Evolutionary conservation across 352 stramenopile species (phyloP).

Genomic region (Globisporangium ultimum): DNA sequence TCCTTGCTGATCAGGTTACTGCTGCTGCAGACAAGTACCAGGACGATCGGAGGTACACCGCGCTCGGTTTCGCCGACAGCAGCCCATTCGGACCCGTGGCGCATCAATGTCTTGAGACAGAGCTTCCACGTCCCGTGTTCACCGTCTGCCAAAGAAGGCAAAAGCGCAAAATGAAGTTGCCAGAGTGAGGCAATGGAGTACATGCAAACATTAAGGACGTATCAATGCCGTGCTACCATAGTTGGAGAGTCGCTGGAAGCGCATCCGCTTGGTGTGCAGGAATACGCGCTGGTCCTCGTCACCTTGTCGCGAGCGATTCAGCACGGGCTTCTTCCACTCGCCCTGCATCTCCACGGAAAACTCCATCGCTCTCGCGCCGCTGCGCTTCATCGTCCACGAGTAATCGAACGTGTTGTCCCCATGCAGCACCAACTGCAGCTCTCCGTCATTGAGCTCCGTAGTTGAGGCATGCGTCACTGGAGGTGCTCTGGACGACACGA

Average conservation of each 20-base stretch:
- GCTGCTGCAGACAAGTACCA: constrained; percentile 48
- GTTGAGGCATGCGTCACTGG: not conserved
- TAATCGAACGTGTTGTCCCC: constrained; percentile 86
- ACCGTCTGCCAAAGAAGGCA: constrained; percentile 26
- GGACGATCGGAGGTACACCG: constrained; percentile 57
- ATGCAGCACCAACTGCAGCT: constrained; percentile 51
- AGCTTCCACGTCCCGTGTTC: constrained; percentile 62
- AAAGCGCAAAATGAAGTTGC: no score
- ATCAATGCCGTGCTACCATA: constrained; percentile 32
- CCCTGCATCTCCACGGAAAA: constrained; percentile 67
- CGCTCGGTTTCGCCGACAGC: constrained; percentile 62
- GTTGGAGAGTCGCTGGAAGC: constrained; percentile 72
- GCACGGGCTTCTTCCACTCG: constrained; percentile 61
- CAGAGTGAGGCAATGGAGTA: no score
- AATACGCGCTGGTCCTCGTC: constrained; percentile 74
- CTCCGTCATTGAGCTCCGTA: constrained; percentile 28
- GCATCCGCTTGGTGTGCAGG: constrained; percentile 48
- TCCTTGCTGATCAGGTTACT: not conserved
- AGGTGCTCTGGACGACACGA: not conserved
- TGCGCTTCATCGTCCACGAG: constrained; percentile 57
- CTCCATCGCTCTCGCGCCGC: constrained; percentile 56
- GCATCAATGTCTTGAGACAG: constrained; percentile 61
- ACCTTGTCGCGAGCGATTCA: constrained; percentile 72
- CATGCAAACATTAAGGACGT: no score
- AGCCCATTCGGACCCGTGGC: constrained; percentile 70